phyloP scores from a whole-genome alignment of 331 rosid genomes.

The Spiraea crenata region DNA sequence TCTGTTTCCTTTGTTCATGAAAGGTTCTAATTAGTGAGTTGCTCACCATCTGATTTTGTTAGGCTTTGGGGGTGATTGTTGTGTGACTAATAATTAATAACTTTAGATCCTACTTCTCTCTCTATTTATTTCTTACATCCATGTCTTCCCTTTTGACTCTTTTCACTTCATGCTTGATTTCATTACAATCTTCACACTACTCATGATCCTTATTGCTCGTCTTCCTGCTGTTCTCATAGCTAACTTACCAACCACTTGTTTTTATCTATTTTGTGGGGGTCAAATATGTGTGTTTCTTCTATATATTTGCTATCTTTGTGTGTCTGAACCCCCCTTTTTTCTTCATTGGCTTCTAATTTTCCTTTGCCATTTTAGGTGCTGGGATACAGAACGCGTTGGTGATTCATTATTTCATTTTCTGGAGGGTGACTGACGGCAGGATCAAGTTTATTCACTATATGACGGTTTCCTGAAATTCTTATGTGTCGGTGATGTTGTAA shows the following conservation, averaged over 20 bases:
- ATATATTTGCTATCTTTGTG: not conserved
- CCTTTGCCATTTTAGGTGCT: conserved; percentile 22
- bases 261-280: not conserved
- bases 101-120: not conserved
- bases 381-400: not conserved
- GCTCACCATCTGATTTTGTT: not conserved
- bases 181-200: not conserved
- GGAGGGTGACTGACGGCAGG: conserved; percentile 17
- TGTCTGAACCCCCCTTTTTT: not conserved
- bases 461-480: conserved; percentile 10
- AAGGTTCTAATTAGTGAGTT: not conserved
- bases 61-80: not conserved
- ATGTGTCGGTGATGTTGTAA: conserved; percentile 13
- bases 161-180: not conserved
- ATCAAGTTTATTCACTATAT: conserved; percentile 14
- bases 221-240: not conserved
- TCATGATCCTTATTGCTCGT: not conserved
- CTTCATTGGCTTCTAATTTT: too few relatives aligned
- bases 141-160: not conserved
- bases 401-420: conserved; percentile 1
- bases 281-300: not conserved
- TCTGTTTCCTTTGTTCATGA: not conserved
- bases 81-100: not conserved
- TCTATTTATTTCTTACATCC: not conserved
- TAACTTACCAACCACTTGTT: not conserved